These are phyloP conservation scores for Pyricularia grisea DNA, from an alignment of 2,329 filamentous ascomycete genomes.

Conservation along the genomic window DNA sequence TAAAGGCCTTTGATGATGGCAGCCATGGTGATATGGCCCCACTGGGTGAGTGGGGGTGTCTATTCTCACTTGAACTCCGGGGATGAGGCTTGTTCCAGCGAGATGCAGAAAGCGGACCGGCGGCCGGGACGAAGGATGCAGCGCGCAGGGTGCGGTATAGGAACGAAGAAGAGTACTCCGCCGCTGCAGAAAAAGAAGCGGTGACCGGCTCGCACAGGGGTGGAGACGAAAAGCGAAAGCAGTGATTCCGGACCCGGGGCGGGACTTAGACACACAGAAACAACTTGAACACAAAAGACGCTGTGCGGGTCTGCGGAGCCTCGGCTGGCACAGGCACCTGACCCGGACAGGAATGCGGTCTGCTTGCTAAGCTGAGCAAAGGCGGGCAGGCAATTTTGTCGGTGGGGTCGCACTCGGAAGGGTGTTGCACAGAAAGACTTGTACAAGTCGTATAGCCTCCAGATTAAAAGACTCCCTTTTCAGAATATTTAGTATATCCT, in stretches of 20 bases:
- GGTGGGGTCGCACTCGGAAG: background rate
- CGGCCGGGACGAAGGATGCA: background rate
- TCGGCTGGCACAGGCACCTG: background rate
- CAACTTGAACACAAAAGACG: background rate
- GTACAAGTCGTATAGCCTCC: background rate
- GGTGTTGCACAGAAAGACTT: background rate
- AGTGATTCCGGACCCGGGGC: background rate
- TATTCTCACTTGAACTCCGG: background rate
- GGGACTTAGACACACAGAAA: background rate
- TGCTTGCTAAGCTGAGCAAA: background rate
- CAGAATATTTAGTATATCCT: background rate
- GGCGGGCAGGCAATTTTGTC: background rate
- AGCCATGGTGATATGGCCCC: slow-evolving; percentile 55
- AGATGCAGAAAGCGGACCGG: background rate
- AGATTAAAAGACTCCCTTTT: background rate
- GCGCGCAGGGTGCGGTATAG: background rate
- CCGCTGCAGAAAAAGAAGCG: background rate
- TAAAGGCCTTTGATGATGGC: slow-evolving; percentile 90
- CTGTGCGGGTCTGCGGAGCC: background rate
- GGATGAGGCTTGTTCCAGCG: background rate
- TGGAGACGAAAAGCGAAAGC: background rate
- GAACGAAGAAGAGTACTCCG: background rate
- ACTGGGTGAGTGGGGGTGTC: slow-evolving; percentile 11
- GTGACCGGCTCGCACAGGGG: background rate
- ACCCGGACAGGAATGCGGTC: background rate